Evolutionary conservation across 768 basidiomycete species (phyloP).

Genomic region (Mycena belliarum): DNA sequence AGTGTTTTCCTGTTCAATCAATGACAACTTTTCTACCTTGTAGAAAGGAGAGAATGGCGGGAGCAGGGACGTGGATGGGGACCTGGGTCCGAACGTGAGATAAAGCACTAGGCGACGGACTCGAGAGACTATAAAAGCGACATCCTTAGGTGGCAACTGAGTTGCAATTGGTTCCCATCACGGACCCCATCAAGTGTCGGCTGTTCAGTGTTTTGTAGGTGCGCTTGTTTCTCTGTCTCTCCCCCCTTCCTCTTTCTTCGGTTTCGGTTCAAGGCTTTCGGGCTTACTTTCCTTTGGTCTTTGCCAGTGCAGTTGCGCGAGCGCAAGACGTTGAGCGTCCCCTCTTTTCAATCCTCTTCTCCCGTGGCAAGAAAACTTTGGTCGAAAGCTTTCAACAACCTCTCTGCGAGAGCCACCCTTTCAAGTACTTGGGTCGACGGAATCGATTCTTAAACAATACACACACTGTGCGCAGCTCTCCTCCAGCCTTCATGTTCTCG

Average conservation of each 20-base stretch:
- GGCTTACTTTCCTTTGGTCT: slow-evolving; percentile 33
- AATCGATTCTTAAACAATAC: slow-evolving; percentile 9
- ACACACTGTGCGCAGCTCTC: slow-evolving; percentile 18
- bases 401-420: slow-evolving; percentile 55
- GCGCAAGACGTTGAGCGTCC: slow-evolving; percentile 73
- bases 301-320: slow-evolving; percentile 44
- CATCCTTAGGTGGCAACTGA: not conserved
- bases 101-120: not conserved
- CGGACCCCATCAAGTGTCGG: slow-evolving; percentile 2
- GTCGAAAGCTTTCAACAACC: slow-evolving; percentile 26
- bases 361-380: slow-evolving; percentile 29
- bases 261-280: slow-evolving; percentile 30
- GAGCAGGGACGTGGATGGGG: not conserved
- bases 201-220: not conserved
- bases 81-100: not conserved
- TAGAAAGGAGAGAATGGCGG: no score
- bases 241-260: slow-evolving; percentile 28
- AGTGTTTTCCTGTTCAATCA: no score
- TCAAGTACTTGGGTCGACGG: slow-evolving; percentile 25
- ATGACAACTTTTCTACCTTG: no score
- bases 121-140: not conserved
- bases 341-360: slow-evolving; percentile 40
- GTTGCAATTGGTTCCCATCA: not conserved
- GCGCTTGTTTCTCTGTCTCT: slow-evolving; percentile 11
- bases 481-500: slow-evolving; percentile 14